Evolutionary conservation across 225 moss, liverwort and hornwort species (phyloP), one percentile per base, ranked within the genome.

Genomic region (Polytrichum formosum): DNA sequence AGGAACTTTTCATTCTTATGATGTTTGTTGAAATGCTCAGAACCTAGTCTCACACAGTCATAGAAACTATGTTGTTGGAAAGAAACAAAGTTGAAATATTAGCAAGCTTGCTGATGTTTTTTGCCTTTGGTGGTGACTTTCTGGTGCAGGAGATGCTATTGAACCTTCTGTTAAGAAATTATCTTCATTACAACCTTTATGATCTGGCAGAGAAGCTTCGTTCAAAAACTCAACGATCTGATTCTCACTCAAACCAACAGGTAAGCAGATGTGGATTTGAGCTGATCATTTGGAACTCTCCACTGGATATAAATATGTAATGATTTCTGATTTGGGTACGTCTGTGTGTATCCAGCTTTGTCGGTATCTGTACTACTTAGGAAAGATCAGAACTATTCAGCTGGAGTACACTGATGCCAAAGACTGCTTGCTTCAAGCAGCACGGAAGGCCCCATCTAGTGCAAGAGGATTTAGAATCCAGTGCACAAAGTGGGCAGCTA

Each of bases 351-450:
- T 75, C 77, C 90, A 97, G 96, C 88, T 97, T 66, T 97, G 93
- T 80, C 87, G 93, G 28, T 97, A 97, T 72, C 78, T 93, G 13
- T 92, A 87, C 72, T 97, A 97, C 71, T 86, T 93, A 76, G 93
- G 96, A 75, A 97, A 84, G 84, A 97, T 97, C 26, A 85, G 92
- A 76, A 97, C 92, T 9, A 91, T 97, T 84, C 96, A 93, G 73
- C 72, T 97, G 69, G 96, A 97, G 83, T 97, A 97, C 26, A 93
- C 93, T 65, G 96, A 97, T 72, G 91, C 96, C n/a, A 97, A 92
- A 71, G 96, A 97, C 61, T 93, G 96, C 77, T 82, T 97, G 73
- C 76, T 93, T 37, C 93, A 97, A 83, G 96, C 96, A 75, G 90
- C 90, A 72, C 87, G 96, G 67, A 97, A 97, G 77, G 93, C 96